Conservation (phyloP, 208 protist genomes). For the Entamoeba invadens region DNA sequence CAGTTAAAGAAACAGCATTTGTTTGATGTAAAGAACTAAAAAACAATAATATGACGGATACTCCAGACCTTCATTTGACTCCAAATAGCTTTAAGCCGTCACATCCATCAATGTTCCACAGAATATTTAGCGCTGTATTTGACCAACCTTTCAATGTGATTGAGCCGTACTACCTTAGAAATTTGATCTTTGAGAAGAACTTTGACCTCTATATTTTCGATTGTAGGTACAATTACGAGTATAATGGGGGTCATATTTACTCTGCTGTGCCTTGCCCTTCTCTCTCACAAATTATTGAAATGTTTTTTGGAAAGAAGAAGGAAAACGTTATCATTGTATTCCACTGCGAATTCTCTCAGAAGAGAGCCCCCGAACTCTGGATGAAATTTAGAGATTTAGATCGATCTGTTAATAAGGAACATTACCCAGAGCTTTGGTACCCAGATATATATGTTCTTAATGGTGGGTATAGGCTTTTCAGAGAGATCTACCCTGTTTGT, state of each 20-base stretch:
- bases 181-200: neutral
- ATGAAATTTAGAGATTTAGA: neutral
- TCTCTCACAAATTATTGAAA: neutral
- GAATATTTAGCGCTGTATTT: neutral
- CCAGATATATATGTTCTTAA: neutral
- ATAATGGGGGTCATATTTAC: neutral
- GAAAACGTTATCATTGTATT: neutral
- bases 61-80: too few species aligned
- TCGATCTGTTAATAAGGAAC: neutral
- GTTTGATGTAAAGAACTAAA: too few species aligned
- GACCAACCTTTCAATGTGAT: neutral
- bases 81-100: too few species aligned
- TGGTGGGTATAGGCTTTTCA: neutral
- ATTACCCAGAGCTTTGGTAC: neutral
- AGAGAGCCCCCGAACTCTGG: neutral
- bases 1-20: too few species aligned
- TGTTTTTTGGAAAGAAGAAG: neutral
- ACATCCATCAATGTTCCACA: neutral
- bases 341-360: neutral
- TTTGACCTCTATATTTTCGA: neutral
- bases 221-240: neutral
- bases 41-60: too few species aligned
- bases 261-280: neutral
- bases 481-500: neutral
- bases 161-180: neutral